These are phyloP conservation scores for Schizochytrium sp. DNA, from an alignment of 108 stramenopile genomes.

Conservation along the genomic window DNA sequence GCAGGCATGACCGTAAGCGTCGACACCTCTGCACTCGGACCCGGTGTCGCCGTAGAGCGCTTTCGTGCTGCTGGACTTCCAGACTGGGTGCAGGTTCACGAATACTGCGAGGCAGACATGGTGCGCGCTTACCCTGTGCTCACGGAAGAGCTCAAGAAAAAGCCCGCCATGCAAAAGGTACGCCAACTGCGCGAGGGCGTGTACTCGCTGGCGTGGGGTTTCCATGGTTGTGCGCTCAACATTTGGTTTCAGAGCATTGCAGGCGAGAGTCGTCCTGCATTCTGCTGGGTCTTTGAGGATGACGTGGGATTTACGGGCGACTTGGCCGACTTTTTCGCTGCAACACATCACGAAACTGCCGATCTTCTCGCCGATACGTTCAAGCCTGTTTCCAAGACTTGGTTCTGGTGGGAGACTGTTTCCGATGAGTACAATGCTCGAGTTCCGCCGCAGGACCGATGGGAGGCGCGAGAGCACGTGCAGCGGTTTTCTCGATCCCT, in stretches of 20 bases:
- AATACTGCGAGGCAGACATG: constrained; percentile 1
- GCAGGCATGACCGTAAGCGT: not conserved
- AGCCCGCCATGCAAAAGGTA: not conserved
- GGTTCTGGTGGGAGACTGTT: not conserved
- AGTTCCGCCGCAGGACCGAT: not conserved
- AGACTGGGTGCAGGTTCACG: not conserved
- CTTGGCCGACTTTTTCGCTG: not conserved
- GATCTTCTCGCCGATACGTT: not conserved
- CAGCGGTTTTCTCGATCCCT: not conserved
- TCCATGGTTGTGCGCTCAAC: not conserved
- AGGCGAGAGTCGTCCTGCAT: not conserved
- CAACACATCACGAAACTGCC: not conserved
- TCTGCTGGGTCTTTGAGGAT: not conserved
- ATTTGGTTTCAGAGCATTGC: not conserved
- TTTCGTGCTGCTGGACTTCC: not conserved
- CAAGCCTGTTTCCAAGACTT: not conserved
- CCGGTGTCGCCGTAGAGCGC: not conserved
- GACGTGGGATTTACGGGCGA: constrained; percentile 5
- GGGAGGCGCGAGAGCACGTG: not conserved
- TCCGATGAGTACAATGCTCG: not conserved
- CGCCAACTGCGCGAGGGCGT: not conserved
- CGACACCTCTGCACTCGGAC: not conserved
- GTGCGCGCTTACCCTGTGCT: not conserved
- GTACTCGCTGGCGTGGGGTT: not conserved
- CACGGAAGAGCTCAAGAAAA: not conserved